Conservation (phyloP, 306 rosid species). For the Arachis stenosperma region DNA sequence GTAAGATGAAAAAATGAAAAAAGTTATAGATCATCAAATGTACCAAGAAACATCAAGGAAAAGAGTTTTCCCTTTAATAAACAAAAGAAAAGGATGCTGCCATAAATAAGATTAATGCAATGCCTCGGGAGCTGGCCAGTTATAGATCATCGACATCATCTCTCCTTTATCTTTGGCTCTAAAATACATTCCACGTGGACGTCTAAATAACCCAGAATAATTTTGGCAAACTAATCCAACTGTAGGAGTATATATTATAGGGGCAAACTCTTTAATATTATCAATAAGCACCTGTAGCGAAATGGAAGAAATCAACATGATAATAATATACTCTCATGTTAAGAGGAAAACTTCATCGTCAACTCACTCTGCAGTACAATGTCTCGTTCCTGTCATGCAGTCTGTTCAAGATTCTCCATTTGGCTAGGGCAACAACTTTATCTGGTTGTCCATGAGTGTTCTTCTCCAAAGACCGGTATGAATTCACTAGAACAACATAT, state of each 20-base stretch:
- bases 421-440: conserved; percentile 72
- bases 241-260: conserved; percentile 94
- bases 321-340: conserved; percentile 35
- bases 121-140: conserved; percentile 92
- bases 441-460: conserved; percentile 81
- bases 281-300: conserved; percentile 83
- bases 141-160: conserved; percentile 99
- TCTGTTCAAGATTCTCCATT: conserved; percentile 98
- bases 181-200: conserved; percentile 99
- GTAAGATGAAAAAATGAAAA: conserved; percentile 32
- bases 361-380: conserved; percentile 87
- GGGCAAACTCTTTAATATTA: conserved; percentile 91
- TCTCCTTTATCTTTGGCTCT: conserved; percentile 99
- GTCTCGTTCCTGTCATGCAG: conserved; percentile 98
- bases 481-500: conserved; percentile 60
- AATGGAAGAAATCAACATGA: conserved; percentile 28
- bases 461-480: conserved; percentile 90
- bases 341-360: conserved; percentile 25
- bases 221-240: conserved; percentile 97
- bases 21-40: background rate
- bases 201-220: conserved; percentile 93
- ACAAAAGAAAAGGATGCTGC: conserved; percentile 11
- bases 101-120: conserved; percentile 28
- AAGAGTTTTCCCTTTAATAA: background rate
- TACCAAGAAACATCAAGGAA: background rate